Evolutionary conservation across 805 yeast genomes (phyloP), one percentile per base, ranked within the genome.

Genomic region (Sugiyamaella valdiviana): DNA sequence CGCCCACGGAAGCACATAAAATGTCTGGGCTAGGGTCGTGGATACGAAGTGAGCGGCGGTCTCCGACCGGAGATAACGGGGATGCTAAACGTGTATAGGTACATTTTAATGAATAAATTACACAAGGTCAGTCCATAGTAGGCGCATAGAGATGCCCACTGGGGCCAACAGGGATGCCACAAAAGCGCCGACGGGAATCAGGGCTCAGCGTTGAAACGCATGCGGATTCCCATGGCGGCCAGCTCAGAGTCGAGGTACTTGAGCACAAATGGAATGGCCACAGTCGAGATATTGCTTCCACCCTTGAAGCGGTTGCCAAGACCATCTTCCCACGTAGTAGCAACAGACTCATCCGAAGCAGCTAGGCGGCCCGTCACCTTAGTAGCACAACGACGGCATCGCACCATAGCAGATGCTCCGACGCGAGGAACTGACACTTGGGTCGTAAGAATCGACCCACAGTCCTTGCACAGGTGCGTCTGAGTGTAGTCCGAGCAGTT

Each of bases 401-500:
- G 79, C 36, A 83, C 75, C 2, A 83, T 70, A 1, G 96, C 80
- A 51, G 77, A 69, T 5, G 90, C 70, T 12, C 99, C 99, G 23
- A 91, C 80, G 59, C 95, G 78, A 50, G 98, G 96, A 29, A 90
- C 96, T 16, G 95, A 80, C 35, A 81, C 77, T 70, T 91, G 96
- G 0, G 98, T 85, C 20, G 95, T 81, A 58, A 93, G 74, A 51
- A 93, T 73, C 14, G 96, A 85, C 39, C 99, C 99, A 77, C 99
- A 93, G 42, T 82, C 77, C 59, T 93, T 86, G 71, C 99, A 93
- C 43, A 93, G 69, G 4, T 93, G 71, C 0, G 96, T 81, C 65
- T 90, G 96, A 0, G 98, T 80, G 72, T 93, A 93, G 68, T 93
- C 99, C 6, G 95, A 85, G 64, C 96, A 89, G 71, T 93, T 93